These are phyloP conservation scores for Coemansia interrupta DNA, from an alignment of 192 early-diverging fungal species.

Conservation along the genomic window DNA sequence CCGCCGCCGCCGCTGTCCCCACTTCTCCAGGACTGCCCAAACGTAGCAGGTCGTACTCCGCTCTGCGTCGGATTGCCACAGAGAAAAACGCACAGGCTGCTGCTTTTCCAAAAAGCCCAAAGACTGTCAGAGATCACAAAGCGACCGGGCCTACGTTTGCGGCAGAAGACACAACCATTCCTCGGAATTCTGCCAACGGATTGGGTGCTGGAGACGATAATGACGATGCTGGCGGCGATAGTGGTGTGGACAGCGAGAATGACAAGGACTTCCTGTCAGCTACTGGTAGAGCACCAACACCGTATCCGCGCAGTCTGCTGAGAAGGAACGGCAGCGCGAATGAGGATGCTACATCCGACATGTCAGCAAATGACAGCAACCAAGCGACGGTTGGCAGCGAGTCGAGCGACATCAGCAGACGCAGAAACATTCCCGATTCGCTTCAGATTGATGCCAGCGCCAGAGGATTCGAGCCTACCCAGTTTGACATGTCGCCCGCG, in stretches of 20 bases:
- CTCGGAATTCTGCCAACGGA: too few species aligned
- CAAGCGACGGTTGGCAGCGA: background rate
- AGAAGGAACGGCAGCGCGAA: background rate
- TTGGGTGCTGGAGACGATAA: background rate
- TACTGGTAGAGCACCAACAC: slow-evolving; percentile 33
- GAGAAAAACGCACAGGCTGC: slow-evolving; percentile 39
- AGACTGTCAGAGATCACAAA: background rate
- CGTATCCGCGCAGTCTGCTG: slow-evolving; percentile 29
- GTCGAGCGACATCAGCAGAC: background rate
- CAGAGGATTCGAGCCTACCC: slow-evolving; percentile 14
- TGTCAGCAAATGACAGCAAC: background rate
- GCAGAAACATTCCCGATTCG: slow-evolving; percentile 1
- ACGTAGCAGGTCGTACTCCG: slow-evolving; percentile 35
- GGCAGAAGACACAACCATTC: too few species aligned
- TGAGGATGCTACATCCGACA: background rate
- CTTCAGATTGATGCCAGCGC: slow-evolving; percentile 12
- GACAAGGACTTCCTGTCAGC: slow-evolving; percentile 22
- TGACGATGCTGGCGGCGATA: background rate
- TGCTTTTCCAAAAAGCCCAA: slow-evolving; percentile 1
- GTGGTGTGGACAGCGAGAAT: background rate
- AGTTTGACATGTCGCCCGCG: slow-evolving; percentile 18
- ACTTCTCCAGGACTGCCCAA: slow-evolving; percentile 4
- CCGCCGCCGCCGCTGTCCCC: background rate
- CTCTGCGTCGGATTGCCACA: slow-evolving; percentile 32
- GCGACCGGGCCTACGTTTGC: too few species aligned